A percentile compares a stretch with the other conserved stretches of the same genome.
Conservation (phyloP, 257 asterid species). For the Salvia rosmarinus region DNA sequence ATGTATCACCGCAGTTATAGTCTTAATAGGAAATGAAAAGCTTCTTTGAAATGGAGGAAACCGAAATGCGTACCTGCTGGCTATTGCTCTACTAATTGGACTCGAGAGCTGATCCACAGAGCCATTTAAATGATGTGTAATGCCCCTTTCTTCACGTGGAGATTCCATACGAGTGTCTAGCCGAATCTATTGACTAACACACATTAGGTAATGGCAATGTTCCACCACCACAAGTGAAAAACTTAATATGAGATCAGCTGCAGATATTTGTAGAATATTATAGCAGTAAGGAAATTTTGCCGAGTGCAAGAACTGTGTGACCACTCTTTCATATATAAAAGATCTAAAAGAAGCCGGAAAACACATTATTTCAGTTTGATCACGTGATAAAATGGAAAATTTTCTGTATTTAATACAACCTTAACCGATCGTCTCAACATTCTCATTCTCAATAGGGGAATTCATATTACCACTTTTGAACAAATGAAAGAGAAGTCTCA, state of each 20-base stretch:
- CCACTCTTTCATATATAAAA: background rate
- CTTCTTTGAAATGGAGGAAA: background rate
- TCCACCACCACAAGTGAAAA: too few species aligned
- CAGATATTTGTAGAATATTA: constrained; percentile 9
- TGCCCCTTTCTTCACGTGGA: constrained; percentile 44
- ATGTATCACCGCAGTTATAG: background rate
- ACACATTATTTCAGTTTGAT: constrained; percentile 9
- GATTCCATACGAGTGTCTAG: constrained; percentile 41
- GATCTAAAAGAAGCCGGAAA: constrained; percentile 8
- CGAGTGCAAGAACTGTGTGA: background rate
- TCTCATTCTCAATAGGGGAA: background rate
- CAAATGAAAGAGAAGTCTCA: background rate
- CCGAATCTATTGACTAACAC: constrained; percentile 38
- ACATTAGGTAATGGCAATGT: constrained; percentile 36
- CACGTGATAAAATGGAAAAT: constrained; percentile 1
- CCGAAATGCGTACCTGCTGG: constrained; percentile 49
- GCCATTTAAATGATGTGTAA: constrained; percentile 39
- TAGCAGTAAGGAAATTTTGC: background rate
- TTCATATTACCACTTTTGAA: constrained; percentile 22
- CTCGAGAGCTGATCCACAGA: constrained; percentile 47
- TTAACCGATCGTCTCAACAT: background rate
- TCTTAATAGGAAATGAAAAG: background rate
- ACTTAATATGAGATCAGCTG: constrained; percentile 19
- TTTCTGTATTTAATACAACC: constrained; percentile 3
- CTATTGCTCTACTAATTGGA: constrained; percentile 55